Percentiles rank a stretch among this genome's conserved stretches.
Conservation (phyloP, 441 rosid species). For the Corymbia citriodora region DNA sequence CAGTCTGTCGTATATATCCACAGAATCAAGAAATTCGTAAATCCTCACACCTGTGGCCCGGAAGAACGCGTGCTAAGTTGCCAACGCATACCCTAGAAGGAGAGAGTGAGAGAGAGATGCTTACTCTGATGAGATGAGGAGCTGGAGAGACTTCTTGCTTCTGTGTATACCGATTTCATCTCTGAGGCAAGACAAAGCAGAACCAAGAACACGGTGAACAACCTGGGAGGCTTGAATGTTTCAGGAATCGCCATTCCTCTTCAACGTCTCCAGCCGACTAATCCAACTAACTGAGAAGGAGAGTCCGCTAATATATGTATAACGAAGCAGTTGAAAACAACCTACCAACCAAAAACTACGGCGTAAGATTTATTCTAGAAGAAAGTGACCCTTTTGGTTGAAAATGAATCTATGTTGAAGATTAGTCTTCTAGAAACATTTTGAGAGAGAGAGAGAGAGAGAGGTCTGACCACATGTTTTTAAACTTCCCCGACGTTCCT, state of each 20-base stretch:
- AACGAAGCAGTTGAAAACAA: neutral
- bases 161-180: neutral
- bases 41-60: neutral
- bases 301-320: neutral
- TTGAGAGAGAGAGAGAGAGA: neutral
- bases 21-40: neutral
- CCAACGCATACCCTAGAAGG: neutral
- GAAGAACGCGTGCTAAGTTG: neutral
- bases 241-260: neutral
- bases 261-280: neutral
- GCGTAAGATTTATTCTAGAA: neutral
- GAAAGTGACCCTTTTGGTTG: neutral
- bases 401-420: neutral
- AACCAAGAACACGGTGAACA: neutral
- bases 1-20: neutral
- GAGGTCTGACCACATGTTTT: neutral
- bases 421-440: neutral
- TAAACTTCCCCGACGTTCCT: neutral
- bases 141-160: neutral
- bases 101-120: neutral
- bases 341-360: neutral
- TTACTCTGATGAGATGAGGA: neutral
- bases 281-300: neutral
- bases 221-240: neutral
- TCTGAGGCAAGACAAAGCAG: neutral